Percentiles rank a stretch among this genome's conserved stretches.
Conservation (phyloP, 208 protist species). For the Angomonas deanei region DNA sequence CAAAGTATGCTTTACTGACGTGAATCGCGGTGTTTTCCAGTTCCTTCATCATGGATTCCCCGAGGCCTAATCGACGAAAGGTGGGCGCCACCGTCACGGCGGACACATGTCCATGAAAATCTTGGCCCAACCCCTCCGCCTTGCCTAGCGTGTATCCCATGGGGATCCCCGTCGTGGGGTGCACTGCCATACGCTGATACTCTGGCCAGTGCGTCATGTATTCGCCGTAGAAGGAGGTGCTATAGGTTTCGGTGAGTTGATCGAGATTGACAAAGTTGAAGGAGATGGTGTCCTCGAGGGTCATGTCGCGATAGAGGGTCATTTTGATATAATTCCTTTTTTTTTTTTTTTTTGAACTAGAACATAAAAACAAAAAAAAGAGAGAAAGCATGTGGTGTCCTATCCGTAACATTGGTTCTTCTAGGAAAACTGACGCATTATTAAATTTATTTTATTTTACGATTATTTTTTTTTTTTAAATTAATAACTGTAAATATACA, state of each 20-base stretch:
- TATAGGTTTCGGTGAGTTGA: constrained; percentile 97
- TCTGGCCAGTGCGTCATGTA: constrained; percentile 97
- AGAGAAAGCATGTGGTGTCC: background rate
- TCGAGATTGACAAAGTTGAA: constrained; percentile 98
- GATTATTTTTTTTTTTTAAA: constrained; percentile 10
- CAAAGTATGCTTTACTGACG: constrained; percentile 97
- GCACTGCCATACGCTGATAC: constrained; percentile 90
- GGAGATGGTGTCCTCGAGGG: constrained; percentile 88
- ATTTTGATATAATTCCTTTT: constrained; percentile 57
- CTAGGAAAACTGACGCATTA: too few species aligned
- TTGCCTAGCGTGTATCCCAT: constrained; percentile 98
- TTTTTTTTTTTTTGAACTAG: background rate
- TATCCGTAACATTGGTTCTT: too few species aligned
- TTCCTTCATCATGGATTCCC: constrained; percentile 92
- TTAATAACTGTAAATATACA: background rate
- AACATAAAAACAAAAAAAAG: background rate
- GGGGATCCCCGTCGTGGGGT: constrained; percentile 76
- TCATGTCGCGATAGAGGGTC: constrained; percentile 92
- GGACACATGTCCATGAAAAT: constrained; percentile 98
- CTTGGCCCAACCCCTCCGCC: constrained; percentile 91
- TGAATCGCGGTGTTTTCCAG: constrained; percentile 86
- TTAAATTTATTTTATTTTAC: background rate
- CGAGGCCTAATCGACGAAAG: constrained; percentile 95
- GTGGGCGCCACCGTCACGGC: constrained; percentile 97
- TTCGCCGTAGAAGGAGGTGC: constrained; percentile 96